phyloP scores from a whole-genome alignment of 2,329 filamentous ascomycete species.

The Ceratocystis eucalypticola region DNA sequence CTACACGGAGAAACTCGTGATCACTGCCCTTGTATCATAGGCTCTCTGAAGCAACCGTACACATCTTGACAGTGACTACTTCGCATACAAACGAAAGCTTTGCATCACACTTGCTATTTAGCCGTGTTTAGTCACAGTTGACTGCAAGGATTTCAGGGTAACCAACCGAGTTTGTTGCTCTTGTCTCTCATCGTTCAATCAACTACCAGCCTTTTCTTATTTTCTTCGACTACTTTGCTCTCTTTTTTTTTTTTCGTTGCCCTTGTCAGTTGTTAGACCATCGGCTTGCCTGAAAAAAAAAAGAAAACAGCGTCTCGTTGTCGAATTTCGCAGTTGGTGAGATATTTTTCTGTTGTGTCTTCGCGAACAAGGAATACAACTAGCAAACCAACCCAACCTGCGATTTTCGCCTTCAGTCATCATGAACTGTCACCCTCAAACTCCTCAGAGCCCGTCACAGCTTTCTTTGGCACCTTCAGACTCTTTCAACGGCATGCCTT shows the following conservation, averaged over 20 bases:
- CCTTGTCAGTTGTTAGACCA: not conserved
- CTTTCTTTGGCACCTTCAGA: constrained; percentile 42
- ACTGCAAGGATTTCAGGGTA: not conserved
- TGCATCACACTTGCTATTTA: not conserved
- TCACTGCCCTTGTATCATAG: not conserved
- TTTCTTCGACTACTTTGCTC: too few species aligned
- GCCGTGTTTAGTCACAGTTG: not conserved
- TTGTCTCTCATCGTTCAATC: not conserved
- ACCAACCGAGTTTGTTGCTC: not conserved
- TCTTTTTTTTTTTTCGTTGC: not conserved
- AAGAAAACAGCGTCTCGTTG: not conserved
- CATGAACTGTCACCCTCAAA: constrained; percentile 56
- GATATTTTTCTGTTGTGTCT: not conserved
- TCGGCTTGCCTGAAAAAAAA: not conserved
- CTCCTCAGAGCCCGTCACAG: constrained; percentile 53
- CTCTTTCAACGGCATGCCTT: constrained; percentile 37
- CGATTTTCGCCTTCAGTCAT: constrained; percentile 27
- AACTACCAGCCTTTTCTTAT: too few species aligned
- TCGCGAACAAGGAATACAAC: not conserved
- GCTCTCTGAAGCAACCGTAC: not conserved
- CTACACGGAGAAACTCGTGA: constrained; percentile 11
- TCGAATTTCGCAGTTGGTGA: not conserved
- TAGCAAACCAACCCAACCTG: not conserved
- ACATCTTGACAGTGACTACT: not conserved
- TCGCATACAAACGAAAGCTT: not conserved